Evolutionary conservation across 768 basidiomycete genomes (phyloP).

Genomic region (Tremella mesenterica): DNA sequence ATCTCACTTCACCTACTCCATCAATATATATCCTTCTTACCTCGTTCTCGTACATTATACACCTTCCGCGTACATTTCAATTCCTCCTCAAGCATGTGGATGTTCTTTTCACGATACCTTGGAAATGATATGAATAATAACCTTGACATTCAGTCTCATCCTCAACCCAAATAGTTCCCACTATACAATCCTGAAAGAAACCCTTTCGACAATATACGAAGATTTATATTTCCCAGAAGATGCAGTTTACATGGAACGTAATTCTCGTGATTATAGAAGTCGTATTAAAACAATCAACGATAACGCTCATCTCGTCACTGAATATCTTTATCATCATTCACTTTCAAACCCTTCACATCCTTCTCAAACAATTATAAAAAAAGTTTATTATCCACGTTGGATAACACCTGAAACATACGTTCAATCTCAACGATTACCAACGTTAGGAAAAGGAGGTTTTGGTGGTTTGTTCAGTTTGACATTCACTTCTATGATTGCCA

Average conservation of each 20-base stretch:
- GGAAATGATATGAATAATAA: too few species aligned
- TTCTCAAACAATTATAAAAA: conserved; percentile 55
- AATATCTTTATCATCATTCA: conserved; percentile 59
- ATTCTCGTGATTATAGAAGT: conserved; percentile 80
- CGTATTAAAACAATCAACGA: conserved; percentile 68
- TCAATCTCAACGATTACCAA: conserved; percentile 53
- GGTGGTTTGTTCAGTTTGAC: conserved; percentile 82
- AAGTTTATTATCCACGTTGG: conserved; percentile 86
- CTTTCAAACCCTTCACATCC: conserved; percentile 13
- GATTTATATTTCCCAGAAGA: conserved; percentile 85
- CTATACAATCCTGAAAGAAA: conserved; percentile 58
- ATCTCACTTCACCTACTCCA: too few species aligned
- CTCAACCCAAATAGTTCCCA: conserved; percentile 70
- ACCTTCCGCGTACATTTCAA: too few species aligned
- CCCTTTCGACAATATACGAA: conserved; percentile 59
- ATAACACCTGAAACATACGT: conserved; percentile 61
- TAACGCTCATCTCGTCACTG: conserved; percentile 75
- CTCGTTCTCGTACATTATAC: too few species aligned
- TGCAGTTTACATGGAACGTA: conserved; percentile 93
- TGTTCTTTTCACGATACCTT: not conserved
- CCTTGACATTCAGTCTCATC: conserved; percentile 67
- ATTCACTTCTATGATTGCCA: conserved; percentile 62
- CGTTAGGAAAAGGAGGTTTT: conserved; percentile 54
- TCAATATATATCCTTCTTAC: too few species aligned
- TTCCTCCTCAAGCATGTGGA: too few species aligned